Percentiles rank a stretch among this genome's conserved stretches.
phyloP scores from a whole-genome alignment of 208 protist species.

The Leptomonas seymouri region DNA sequence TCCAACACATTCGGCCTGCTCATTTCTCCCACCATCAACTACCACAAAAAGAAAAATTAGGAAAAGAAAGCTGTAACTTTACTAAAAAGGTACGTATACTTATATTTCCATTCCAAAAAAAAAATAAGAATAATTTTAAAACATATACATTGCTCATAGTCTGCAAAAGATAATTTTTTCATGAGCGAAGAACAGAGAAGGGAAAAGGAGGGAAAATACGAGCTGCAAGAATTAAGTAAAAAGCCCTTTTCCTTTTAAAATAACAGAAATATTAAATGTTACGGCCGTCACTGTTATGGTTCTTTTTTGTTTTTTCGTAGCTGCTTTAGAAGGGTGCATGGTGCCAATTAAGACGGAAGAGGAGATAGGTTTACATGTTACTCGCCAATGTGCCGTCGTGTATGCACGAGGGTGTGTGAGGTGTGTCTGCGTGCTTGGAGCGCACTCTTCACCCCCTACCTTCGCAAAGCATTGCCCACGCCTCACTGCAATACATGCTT shows the following conservation, averaged over 20 bases:
- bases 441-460: too few relatives aligned
- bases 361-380: background rate
- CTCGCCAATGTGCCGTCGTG: too few relatives aligned
- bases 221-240: too few relatives aligned
- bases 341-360: background rate
- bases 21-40: background rate
- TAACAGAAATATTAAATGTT: background rate
- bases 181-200: background rate
- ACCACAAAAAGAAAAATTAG: constrained; percentile 16
- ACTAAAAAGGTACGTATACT: too few relatives aligned
- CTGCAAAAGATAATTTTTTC: background rate
- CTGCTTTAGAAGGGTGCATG: background rate
- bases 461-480: too few relatives aligned
- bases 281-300: background rate
- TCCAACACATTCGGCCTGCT: too few relatives aligned
- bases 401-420: too few relatives aligned
- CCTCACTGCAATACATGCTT: too few relatives aligned
- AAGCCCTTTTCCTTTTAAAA: too few relatives aligned
- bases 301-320: background rate
- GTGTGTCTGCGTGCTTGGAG: too few relatives aligned
- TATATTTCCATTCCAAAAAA: too few relatives aligned
- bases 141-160: background rate
- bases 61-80: constrained; percentile 6
- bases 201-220: background rate
- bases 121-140: background rate